Conservation (phyloP, 169 alveolate genomes). For the Eimeria tenella region DNA sequence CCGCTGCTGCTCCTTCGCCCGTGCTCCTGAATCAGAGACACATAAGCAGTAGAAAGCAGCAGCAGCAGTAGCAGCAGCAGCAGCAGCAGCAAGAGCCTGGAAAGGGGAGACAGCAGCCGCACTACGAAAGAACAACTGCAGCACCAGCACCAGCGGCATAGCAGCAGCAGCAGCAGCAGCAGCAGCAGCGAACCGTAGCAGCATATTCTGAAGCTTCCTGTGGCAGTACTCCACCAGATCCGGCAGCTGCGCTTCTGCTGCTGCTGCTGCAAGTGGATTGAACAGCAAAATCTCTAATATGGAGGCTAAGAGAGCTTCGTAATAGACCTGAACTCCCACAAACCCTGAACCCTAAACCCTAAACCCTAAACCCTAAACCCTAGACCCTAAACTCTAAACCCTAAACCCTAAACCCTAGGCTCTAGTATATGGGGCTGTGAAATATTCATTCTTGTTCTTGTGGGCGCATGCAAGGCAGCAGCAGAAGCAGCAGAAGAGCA, state of each 20-base stretch:
- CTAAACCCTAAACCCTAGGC: not conserved
- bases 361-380: not conserved
- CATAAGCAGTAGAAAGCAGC: not conserved
- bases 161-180: constrained; percentile 40
- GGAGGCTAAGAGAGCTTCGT: constrained; percentile 54
- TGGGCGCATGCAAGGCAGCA: not conserved
- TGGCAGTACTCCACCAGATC: constrained; percentile 55
- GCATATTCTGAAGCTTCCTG: constrained; percentile 34
- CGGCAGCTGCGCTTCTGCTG: constrained; percentile 32
- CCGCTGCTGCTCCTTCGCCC: not conserved
- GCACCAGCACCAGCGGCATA: constrained; percentile 15
- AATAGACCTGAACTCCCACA: constrained; percentile 35
- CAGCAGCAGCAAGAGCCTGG: not conserved
- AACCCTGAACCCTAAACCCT: not conserved
- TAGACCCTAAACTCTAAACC: not conserved
- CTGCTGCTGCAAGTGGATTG: constrained; percentile 47
- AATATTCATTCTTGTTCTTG: too few relatives aligned
- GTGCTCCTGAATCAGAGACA: not conserved
- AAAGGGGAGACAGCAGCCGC: too few relatives aligned
- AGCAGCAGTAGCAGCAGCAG: constrained; percentile 9
- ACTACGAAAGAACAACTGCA: not conserved
- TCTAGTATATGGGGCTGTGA: too few relatives aligned
- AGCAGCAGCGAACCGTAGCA: constrained; percentile 49
- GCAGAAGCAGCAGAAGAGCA: not conserved
- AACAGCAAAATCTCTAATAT: constrained; percentile 33